Evolutionary conservation across 139 green algal species (phyloP).

Genomic region (Haematococcus sp.): DNA sequence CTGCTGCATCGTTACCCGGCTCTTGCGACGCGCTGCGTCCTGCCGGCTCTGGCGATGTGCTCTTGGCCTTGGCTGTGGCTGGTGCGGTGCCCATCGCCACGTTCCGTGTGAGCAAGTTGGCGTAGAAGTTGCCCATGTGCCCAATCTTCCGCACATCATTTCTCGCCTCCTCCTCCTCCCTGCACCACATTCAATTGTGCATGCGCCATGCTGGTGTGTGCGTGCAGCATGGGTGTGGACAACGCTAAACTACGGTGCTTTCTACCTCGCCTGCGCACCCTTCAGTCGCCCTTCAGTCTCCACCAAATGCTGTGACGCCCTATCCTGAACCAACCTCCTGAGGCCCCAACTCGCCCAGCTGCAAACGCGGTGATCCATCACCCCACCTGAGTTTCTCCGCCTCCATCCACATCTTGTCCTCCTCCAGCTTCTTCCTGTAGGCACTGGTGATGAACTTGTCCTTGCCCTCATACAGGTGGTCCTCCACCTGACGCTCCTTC

Average conservation of each 20-base stretch:
- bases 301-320: no score
- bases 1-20: neutral
- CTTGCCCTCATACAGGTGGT: constrained; percentile 88
- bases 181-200: no score
- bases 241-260: no score
- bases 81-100: constrained; percentile 57
- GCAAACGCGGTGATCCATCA: no score
- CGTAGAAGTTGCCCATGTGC: constrained; percentile 91
- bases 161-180: constrained; percentile 63
- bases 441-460: constrained; percentile 93
- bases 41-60: neutral
- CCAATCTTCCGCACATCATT: constrained; percentile 69
- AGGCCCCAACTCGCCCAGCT: no score
- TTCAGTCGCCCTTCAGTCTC: neutral
- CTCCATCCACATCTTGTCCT: constrained; percentile 75
- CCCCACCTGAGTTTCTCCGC: constrained; percentile 50
- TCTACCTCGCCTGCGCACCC: neutral
- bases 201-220: neutral
- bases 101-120: constrained; percentile 80
- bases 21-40: neutral
- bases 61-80: neutral
- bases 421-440: constrained; percentile 94
- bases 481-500: constrained; percentile 79
- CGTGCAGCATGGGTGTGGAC: neutral
- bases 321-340: no score